Evolutionary conservation across 2,329 filamentous ascomycete genomes (phyloP), one percentile per base, ranked within the genome.

Genomic region (Stenocarpella maydis): DNA sequence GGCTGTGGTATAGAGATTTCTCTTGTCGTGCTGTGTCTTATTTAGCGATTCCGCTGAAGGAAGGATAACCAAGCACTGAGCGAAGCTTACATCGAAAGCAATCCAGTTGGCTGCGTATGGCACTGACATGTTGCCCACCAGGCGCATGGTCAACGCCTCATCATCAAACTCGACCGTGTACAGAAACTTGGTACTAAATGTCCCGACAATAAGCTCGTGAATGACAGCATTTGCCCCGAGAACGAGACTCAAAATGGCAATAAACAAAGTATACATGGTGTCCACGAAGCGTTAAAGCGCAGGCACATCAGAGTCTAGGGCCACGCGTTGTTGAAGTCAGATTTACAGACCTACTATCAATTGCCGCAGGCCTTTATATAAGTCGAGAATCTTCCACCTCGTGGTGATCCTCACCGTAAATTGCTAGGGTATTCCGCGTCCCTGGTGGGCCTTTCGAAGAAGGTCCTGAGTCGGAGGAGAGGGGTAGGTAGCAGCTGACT

Each of bases 151-250:
- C 37, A 73, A 61, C 10, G 71, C 70, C 21, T 54, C 71, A 54
- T 79, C 76, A 55, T 79, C 75, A 67, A 78, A 79, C 53, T 76
- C 73, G 3, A 78, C 60, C 0, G 76, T 78, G 67, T 78, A 78
- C 7, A 80, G 73, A 28, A 67, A 73, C 12, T 73, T 70, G 2
- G 74, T 76, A 45, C 72, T 71, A 52, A 79, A 79, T 8, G 75
- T 77, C 19, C 77, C 77, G 24, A 78, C 73, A 55, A 80, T 73
- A 1, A 80, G 69, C 6, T 75, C 69, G 69, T 77, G 75, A 34
- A 74, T 72, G 3, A 68, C 17, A 17, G 50, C 64, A 17, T 66
- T 43, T 15, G 5, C 50, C 4, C 4, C 19, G 26, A 34, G 5
- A 24, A 28, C 26, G 39, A 64, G 17, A 5, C 39, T 31, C 8